Base-by-base conservation (phyloP, 805 yeast genomes). In the Candida nitratophila region DNA sequence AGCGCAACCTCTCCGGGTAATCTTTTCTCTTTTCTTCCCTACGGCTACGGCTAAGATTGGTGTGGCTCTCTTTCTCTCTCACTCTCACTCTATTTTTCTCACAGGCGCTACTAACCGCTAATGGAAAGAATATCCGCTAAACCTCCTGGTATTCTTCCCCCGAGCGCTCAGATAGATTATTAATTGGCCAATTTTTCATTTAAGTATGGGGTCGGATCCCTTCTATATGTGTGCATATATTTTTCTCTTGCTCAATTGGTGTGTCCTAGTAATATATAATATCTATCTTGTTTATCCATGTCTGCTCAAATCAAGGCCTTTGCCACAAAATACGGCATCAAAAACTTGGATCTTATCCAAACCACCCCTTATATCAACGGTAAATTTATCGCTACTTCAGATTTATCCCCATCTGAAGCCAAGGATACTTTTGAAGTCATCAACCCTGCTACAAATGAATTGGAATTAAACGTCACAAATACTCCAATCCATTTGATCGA, bases 301-400 rank as follows among this genome's bases (percentile, higher is more conserved):
- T 62, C 65, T 11, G 39, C 59, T 5, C 39, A 46, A 17, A 51
- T 61, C 26, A 33, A 50, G 24, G 45, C 51, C 32, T 54, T 63
- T 44, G 66, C 65, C 10, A 47, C 45, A 19, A 61, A 60, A 44
- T 61, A 54, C 43, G 61, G 60, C 19, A 63, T 64, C 46, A 69
- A 69, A 42, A 78, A 79, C 56, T 63, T 66, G 21, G 68, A 69
- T n/a, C 67, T 84, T 32, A 50, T 83, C 46, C 69, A 71, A 58
- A 74, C 80, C n/a, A 74, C 77, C 42, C 83, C 83, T 3, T 77
- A 66, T 51, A 68, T 86, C 60, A 79, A 86, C 54, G 96, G 96
- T 35, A 66, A 79, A 53, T 89, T 96, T 95, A 59, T 77, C 30
- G 11, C 22, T 9, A 32, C 46, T 12, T 42, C 52, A 21, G n/a